Evolutionary conservation across 805 yeast species (phyloP).

Genomic region (Jamesozyma piceae): DNA sequence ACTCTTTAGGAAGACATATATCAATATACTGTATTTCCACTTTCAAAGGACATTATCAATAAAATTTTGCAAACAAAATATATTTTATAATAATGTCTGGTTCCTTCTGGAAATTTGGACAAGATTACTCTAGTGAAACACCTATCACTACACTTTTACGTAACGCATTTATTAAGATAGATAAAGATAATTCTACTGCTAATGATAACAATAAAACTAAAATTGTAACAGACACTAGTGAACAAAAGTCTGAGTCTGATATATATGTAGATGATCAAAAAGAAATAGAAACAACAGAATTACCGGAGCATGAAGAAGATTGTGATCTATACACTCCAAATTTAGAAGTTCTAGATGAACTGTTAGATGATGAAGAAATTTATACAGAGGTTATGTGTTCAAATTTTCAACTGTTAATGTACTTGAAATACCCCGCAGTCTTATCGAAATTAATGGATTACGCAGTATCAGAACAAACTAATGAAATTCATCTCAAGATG

Average conservation of each 20-base stretch:
- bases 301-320: constrained; percentile 29
- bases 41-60: too few species aligned
- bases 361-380: constrained; percentile 67
- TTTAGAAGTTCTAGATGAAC: constrained; percentile 40
- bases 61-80: too few species aligned
- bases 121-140: constrained; percentile 46
- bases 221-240: not conserved
- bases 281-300: constrained; percentile 17
- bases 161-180: constrained; percentile 28
- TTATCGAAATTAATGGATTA: constrained; percentile 59
- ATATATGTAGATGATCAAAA: constrained; percentile 13
- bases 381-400: constrained; percentile 65
- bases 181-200: constrained; percentile 21
- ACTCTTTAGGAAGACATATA: too few species aligned
- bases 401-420: constrained; percentile 67
- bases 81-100: constrained; percentile 29
- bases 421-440: constrained; percentile 69
- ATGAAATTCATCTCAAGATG: not conserved
- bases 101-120: constrained; percentile 54
- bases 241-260: not conserved
- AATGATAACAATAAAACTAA: constrained; percentile 10
- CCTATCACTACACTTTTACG: constrained; percentile 42
- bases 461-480: constrained; percentile 1
- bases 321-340: constrained; percentile 34
- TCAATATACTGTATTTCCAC: too few species aligned